These are phyloP conservation scores for Gaeumannomyces sp. DNA, from an alignment of 2,329 filamentous ascomycete species.

Conservation along the genomic window DNA sequence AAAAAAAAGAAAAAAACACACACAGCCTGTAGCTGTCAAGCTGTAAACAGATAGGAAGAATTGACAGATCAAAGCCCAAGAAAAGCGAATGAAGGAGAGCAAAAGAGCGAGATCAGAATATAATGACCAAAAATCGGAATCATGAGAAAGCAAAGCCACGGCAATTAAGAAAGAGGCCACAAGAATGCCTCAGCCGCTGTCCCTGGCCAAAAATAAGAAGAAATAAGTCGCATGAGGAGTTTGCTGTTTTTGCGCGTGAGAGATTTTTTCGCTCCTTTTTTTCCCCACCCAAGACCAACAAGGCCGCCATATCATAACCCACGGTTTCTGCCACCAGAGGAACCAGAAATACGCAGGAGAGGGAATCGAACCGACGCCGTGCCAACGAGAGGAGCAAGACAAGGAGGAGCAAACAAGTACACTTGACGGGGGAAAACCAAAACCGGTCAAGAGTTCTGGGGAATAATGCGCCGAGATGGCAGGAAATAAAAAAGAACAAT, in stretches of 20 bases:
- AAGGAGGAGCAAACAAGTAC: background rate
- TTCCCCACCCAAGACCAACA: slow-evolving; percentile 1
- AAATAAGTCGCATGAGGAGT: background rate
- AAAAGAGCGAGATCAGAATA: background rate
- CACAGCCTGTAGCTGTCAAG: no score
- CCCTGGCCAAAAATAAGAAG: background rate
- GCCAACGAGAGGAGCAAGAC: background rate
- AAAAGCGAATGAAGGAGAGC: background rate
- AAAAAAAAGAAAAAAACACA: no score
- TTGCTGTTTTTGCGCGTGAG: background rate
- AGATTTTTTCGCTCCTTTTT: background rate
- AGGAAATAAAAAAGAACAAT: background rate
- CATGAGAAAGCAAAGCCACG: no score
- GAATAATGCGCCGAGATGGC: background rate
- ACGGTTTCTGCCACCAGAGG: background rate
- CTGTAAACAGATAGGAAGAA: background rate
- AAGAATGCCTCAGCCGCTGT: background rate
- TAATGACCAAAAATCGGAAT: no score
- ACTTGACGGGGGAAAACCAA: background rate
- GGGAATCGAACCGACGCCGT: background rate
- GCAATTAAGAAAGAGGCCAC: background rate
- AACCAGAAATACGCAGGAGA: background rate
- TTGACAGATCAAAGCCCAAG: background rate
- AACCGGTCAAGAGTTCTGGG: background rate
- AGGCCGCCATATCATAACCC: slow-evolving; percentile 1